Conservation (phyloP, 129 eudicot genomes). For the Oenanthe sinensis region DNA sequence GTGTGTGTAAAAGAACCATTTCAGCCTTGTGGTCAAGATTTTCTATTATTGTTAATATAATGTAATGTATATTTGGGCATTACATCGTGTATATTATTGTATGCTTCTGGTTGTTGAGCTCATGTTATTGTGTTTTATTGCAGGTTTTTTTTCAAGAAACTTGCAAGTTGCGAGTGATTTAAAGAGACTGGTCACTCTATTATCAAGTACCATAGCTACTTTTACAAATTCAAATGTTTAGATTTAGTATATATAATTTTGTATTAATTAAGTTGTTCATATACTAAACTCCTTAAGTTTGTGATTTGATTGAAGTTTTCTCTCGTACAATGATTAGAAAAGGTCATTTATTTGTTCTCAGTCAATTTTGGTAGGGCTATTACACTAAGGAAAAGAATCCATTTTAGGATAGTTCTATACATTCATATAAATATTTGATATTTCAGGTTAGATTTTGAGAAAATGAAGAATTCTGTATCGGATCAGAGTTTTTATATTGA, state of each 20-base stretch:
- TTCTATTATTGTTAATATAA: not conserved
- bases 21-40: not conserved
- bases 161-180: not conserved
- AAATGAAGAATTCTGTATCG: conserved; percentile 12
- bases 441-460: not conserved
- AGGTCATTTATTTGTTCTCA: not conserved
- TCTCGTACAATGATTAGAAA: not conserved
- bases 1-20: not conserved
- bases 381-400: not conserved
- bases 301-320: not conserved
- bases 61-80: not conserved
- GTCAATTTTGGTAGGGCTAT: not conserved
- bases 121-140: not conserved
- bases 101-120: not conserved
- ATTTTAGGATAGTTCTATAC: not conserved
- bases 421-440: not conserved
- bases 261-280: not conserved
- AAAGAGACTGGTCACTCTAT: not conserved
- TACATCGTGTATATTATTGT: not conserved
- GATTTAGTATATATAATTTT: not conserved
- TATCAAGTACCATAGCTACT: not conserved
- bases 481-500: conserved; percentile 9
- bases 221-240: not conserved
- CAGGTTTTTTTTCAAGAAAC: not conserved
- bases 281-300: not conserved